Evolutionary conservation across 257 asterid genomes (phyloP), one percentile per base, ranked within the genome.

Genomic region (Nicotiana knightiana): DNA sequence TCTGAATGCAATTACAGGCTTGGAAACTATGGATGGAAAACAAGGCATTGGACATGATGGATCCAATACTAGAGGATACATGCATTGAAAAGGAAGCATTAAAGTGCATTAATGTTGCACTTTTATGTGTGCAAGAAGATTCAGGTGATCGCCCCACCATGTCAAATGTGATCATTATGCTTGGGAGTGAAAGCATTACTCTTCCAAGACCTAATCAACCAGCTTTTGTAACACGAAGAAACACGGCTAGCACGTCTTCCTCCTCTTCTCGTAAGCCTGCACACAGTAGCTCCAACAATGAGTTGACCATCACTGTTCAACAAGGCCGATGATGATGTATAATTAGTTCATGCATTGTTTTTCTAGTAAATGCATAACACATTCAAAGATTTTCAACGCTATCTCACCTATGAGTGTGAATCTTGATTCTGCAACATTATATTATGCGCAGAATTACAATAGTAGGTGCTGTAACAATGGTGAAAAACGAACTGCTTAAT

Each of bases 121-220:
- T 86, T 1, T 16, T 86, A 61, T 86, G 89, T 28, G 87, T 86
- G 32, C 84, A 83, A 33, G 87, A 83, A 77, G 85, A 86, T 64
- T 83, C 87, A 1, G 11, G 11, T 11, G 77, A 84, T 63, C 83
- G 89, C 12, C 87, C 87, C 37, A 70, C 89, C 59, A 84, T 84
- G 87, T 51, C 85, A 5, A 43, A 70, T 18, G 85, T 86, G 8
- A 62, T 86, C 18, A 8, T 21, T 17, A 84, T 86, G 89, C 82
- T 86, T 5, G 37, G 67, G 30, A 65, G 67, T 65, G 85, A 84
- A 77, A 64, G 21, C n/a, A 26, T 70, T n/a, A 12, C 65, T 53
- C 73, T 84, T 67, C 80, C 85, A 28, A 21, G 13, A 21, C 89
- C 87, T 10, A 55, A 82, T 17, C 85, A 83, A 68, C 89, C 87